Evolutionary conservation across 2,329 filamentous ascomycete genomes (phyloP).

Genomic region (Fusarium sp.): DNA sequence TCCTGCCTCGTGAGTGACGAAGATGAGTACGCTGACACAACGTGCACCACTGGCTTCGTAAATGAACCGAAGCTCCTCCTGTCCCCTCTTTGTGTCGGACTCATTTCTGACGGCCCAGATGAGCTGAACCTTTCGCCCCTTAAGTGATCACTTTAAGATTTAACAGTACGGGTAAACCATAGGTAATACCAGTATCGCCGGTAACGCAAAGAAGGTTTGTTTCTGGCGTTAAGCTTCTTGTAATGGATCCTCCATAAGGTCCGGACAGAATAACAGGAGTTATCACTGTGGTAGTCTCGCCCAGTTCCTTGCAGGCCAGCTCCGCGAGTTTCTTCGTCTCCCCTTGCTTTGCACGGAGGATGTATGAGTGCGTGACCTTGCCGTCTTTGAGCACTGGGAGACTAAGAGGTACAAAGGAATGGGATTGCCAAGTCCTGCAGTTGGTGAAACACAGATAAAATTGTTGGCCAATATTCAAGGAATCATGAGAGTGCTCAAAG

Average conservation of each 20-base stretch:
- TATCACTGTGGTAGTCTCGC: fast-evolving
- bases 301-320: background rate
- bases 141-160: fast-evolving
- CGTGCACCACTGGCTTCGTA: background rate
- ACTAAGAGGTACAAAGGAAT: background rate
- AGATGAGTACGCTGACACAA: background rate
- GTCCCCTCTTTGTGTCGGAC: background rate
- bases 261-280: background rate
- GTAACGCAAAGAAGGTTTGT: background rate
- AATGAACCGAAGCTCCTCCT: background rate
- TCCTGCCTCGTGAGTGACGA: background rate
- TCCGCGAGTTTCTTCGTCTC: constrained; percentile 3
- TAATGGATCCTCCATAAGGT: background rate
- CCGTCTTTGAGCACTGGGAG: background rate
- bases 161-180: background rate
- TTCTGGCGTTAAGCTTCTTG: background rate
- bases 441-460: constrained; percentile 1
- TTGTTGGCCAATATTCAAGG: background rate
- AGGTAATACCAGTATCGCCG: constrained; percentile 1
- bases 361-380: background rate
- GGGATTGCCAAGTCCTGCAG: constrained; percentile 6
- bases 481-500: background rate
- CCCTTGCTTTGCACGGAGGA: background rate
- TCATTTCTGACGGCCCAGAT: background rate
- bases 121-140: background rate